Evolutionary conservation across 257 asterid genomes (phyloP).

Genomic region (Gentiana macrophylla): DNA sequence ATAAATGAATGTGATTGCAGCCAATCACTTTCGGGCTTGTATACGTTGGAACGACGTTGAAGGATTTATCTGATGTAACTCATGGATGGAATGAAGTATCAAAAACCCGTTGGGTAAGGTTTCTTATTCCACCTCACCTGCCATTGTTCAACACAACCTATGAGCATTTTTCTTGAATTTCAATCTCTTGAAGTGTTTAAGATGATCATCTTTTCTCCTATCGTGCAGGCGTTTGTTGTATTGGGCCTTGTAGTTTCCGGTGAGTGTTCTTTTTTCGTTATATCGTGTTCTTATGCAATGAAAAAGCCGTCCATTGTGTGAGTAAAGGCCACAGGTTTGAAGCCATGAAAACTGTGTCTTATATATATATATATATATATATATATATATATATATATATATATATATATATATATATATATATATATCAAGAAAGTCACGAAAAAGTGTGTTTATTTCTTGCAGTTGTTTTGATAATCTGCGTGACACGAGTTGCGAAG

Average conservation of each 20-base stretch:
- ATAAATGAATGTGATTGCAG: slow-evolving; percentile 32
- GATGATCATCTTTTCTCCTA: slow-evolving; percentile 1
- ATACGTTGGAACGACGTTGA: slow-evolving; percentile 90
- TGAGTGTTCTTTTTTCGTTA: slow-evolving; percentile 24
- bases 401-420: background rate
- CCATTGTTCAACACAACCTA: no score
- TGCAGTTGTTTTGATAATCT: slow-evolving; percentile 51
- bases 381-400: no score
- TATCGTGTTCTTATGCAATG: background rate
- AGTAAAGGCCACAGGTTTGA: background rate
- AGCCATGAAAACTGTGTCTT: no score
- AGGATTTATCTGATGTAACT: slow-evolving; percentile 95
- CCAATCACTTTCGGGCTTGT: slow-evolving; percentile 93
- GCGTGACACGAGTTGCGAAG: slow-evolving; percentile 68
- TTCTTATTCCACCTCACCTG: no score
- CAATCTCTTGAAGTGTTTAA: background rate
- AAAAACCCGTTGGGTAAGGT: slow-evolving; percentile 79
- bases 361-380: no score
- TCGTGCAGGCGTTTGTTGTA: slow-evolving; percentile 62
- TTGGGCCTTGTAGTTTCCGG: slow-evolving; percentile 77
- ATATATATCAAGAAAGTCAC: background rate
- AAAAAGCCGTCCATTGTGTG: background rate
- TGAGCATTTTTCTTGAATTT: background rate
- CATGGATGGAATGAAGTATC: slow-evolving; percentile 95
- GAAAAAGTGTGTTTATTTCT: no score